These are phyloP conservation scores for Trifolium subterraneum DNA, from an alignment of 306 rosid species.

Conservation along the genomic window DNA sequence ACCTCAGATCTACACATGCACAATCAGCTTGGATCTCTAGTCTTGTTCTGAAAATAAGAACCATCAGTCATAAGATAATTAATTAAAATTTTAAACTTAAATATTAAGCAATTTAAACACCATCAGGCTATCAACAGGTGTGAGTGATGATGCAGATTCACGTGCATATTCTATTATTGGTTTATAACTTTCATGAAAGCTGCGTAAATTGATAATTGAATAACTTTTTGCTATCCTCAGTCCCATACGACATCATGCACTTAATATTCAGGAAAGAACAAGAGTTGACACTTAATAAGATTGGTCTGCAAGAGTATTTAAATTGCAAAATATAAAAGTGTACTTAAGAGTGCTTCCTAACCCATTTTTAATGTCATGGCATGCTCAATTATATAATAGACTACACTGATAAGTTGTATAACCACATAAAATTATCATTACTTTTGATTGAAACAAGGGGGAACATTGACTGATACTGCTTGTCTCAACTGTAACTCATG, in stretches of 20 bases:
- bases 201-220: conserved; percentile 5
- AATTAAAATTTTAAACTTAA: conserved; percentile 10
- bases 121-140: conserved; percentile 12
- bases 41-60: conserved; percentile 69
- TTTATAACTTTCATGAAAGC: conserved; percentile 19
- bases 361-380: conserved; percentile 20
- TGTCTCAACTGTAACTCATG: conserved; percentile 78
- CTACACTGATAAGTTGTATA: conserved; percentile 23
- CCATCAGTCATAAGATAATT: conserved; percentile 40
- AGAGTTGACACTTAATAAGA: background rate
- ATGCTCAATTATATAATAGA: conserved; percentile 13
- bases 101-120: conserved; percentile 29
- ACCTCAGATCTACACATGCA: conserved; percentile 77
- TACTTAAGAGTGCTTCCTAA: conserved; percentile 27
- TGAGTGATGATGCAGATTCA: conserved; percentile 30
- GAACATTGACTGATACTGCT: conserved; percentile 68
- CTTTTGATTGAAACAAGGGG: conserved; percentile 87
- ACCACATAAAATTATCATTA: conserved; percentile 39
- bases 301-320: conserved; percentile 12
- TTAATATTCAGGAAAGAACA: conserved; percentile 1
- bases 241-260: conserved; percentile 34
- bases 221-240: conserved; percentile 28
- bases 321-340: conserved; percentile 3
- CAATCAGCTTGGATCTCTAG: conserved; percentile 92
- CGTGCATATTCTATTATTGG: conserved; percentile 10